These are phyloP conservation scores for Conoideocrella luteorostrata DNA, from an alignment of 2,329 filamentous ascomycete species.

Conservation along the genomic window DNA sequence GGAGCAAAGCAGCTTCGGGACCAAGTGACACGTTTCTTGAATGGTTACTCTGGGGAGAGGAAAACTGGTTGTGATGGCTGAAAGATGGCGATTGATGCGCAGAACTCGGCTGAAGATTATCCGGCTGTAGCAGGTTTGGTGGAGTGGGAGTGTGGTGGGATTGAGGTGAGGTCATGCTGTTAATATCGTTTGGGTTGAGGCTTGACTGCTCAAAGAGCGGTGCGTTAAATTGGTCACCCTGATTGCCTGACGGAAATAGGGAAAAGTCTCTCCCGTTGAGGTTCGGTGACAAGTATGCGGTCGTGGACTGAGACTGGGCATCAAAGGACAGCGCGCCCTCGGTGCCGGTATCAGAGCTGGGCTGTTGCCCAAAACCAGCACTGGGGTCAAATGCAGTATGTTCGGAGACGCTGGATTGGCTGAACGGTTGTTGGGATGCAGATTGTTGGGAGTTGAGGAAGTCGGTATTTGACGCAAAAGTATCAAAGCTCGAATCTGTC, in stretches of 20 bases:
- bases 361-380: conserved; percentile 39
- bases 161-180: conserved; percentile 49
- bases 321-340: conserved; percentile 35
- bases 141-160: conserved; percentile 51
- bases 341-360: conserved; percentile 23
- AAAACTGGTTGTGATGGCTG: conserved; percentile 50
- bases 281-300: conserved; percentile 40
- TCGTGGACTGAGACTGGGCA: conserved; percentile 32
- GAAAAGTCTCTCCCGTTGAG: conserved; percentile 55
- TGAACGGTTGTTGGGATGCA: conserved; percentile 22
- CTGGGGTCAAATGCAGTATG: conserved; percentile 34
- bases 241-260: conserved; percentile 52
- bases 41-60: conserved; percentile 41
- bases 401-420: conserved; percentile 27
- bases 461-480: conserved; percentile 39
- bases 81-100: conserved; percentile 52
- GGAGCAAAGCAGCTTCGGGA: conserved; percentile 50
- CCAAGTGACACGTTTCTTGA: conserved; percentile 52
- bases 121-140: conserved; percentile 47
- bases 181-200: conserved; percentile 40
- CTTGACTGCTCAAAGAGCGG: conserved; percentile 50
- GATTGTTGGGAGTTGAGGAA: conserved; percentile 44
- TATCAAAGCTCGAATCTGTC: conserved; percentile 32
- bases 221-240: conserved; percentile 52
- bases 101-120: conserved; percentile 39